phyloP scores from a whole-genome alignment of 345 rosid species.

The Lepidium didymum region DNA sequence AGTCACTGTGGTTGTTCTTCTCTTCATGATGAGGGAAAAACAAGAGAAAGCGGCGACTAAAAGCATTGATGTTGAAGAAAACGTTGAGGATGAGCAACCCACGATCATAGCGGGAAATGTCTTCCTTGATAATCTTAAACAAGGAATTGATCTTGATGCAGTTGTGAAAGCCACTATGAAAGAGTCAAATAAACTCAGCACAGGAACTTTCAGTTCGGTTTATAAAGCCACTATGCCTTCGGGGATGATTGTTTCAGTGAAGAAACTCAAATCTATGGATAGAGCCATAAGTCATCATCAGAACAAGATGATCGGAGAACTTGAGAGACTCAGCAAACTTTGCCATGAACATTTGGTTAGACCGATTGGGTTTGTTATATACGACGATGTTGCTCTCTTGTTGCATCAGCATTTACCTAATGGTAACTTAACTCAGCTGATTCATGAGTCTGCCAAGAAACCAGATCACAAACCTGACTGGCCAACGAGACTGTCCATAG shows the following conservation, averaged over 20 bases:
- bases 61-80: slow-evolving; percentile 41
- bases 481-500: slow-evolving; percentile 81
- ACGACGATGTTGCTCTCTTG: slow-evolving; percentile 89
- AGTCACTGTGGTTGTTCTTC: slow-evolving; percentile 73
- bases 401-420: slow-evolving; percentile 75
- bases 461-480: slow-evolving; percentile 73
- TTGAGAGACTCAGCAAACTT: slow-evolving; percentile 91
- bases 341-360: slow-evolving; percentile 76
- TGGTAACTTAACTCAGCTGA: slow-evolving; percentile 74
- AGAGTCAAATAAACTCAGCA: slow-evolving; percentile 73
- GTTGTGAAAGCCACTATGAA: slow-evolving; percentile 73
- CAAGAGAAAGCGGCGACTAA: slow-evolving; percentile 74
- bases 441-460: slow-evolving; percentile 64
- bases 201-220: slow-evolving; percentile 83
- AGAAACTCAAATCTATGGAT: slow-evolving; percentile 85
- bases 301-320: slow-evolving; percentile 92
- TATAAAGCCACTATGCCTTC: slow-evolving; percentile 96
- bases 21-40: slow-evolving; percentile 92
- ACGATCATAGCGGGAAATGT: slow-evolving; percentile 66
- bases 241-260: slow-evolving; percentile 69
- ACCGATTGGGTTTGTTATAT: slow-evolving; percentile 84
- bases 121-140: slow-evolving; percentile 78
- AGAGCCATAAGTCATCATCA: slow-evolving; percentile 78
- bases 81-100: slow-evolving; percentile 43
- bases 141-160: slow-evolving; percentile 86